Conservation (phyloP, 2,329 filamentous ascomycete species). For the Hymenoscyphus repandus region DNA sequence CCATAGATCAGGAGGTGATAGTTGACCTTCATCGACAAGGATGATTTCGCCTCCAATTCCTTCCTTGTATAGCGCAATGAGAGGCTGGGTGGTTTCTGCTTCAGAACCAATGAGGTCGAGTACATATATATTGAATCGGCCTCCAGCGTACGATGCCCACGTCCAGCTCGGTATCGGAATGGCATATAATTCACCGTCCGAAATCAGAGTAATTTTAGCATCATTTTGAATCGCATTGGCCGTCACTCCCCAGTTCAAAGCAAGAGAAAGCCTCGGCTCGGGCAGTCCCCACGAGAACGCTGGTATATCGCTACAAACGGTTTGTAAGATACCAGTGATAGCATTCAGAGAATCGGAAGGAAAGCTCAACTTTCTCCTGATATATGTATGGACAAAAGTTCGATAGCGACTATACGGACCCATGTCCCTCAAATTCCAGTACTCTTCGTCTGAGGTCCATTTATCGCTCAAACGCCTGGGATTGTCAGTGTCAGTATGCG, state of each 20-base stretch:
- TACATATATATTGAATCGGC: neutral
- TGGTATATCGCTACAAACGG: neutral
- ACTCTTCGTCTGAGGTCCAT: neutral
- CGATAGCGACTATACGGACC: neutral
- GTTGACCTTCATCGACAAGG: neutral
- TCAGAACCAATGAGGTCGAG: neutral
- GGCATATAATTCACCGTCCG: neutral
- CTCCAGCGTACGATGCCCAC: neutral
- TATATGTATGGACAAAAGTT: neutral
- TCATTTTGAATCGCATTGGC: neutral
- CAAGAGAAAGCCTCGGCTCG: neutral
- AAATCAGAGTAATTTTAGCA: neutral
- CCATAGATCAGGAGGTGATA: neutral
- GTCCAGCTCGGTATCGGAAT: neutral
- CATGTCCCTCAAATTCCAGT: neutral
- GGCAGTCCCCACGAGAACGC: neutral
- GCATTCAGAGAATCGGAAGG: neutral
- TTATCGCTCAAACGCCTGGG: neutral
- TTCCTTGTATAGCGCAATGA: neutral
- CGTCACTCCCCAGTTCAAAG: neutral
- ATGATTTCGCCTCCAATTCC: neutral
- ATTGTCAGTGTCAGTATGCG: neutral
- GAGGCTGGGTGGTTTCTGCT: neutral
- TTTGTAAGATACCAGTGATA: neutral
- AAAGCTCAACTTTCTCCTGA: neutral